Conservation (phyloP, 148 eudicot species). For the Chenopodium album region DNA sequence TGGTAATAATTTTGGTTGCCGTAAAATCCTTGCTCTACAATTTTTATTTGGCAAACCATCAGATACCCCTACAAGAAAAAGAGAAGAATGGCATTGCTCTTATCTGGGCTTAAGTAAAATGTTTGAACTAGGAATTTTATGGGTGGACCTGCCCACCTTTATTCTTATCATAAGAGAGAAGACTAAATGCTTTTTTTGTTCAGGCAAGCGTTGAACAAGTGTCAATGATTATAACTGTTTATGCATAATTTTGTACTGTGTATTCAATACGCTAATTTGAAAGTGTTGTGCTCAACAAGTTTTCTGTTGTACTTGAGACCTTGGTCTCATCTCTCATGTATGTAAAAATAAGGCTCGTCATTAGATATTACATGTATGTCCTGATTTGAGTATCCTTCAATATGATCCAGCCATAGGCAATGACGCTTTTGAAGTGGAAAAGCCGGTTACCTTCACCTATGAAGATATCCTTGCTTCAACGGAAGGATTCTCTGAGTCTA, state of each 20-base stretch:
- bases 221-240: no score
- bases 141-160: no score
- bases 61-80: not conserved
- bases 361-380: not conserved
- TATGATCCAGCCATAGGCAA: constrained; percentile 60
- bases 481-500: constrained; percentile 80
- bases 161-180: no score
- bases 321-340: constrained; percentile 7
- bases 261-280: no score
- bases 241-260: no score
- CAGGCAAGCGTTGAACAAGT: no score
- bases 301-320: not conserved
- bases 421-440: constrained; percentile 87
- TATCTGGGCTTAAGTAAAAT: not conserved
- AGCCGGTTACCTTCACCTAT: constrained; percentile 73
- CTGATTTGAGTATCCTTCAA: not conserved
- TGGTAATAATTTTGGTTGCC: not conserved
- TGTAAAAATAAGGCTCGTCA: not conserved
- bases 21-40: not conserved
- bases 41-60: not conserved
- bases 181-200: no score
- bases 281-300: no score
- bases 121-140: no score
- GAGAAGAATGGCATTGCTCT: not conserved
- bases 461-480: constrained; percentile 70